A percentile compares a stretch with the other conserved stretches of the same genome.
Evolutionary conservation across 345 rosid species (phyloP).

Genomic region (Citrus hindsii): DNA sequence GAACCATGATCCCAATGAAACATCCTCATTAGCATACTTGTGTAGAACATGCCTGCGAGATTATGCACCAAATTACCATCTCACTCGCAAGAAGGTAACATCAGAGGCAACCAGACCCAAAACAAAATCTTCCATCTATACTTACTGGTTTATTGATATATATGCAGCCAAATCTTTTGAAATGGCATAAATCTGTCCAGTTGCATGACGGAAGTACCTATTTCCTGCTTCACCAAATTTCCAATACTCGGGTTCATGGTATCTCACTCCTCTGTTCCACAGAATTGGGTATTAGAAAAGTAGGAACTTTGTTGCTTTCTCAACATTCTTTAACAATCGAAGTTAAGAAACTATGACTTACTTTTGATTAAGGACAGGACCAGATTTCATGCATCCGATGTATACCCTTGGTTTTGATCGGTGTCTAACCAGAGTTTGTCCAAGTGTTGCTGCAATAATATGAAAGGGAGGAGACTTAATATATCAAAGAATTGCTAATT

Average conservation of each 20-base stretch:
- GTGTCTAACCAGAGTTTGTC: slow-evolving; percentile 85
- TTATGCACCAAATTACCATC: slow-evolving; percentile 3
- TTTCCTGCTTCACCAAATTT: slow-evolving; percentile 93
- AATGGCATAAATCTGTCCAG: slow-evolving; percentile 93
- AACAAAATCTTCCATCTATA: not conserved
- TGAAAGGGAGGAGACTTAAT: slow-evolving; percentile 9
- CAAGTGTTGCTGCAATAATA: slow-evolving; percentile 74
- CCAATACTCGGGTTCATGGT: slow-evolving; percentile 97
- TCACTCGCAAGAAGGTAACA: not conserved
- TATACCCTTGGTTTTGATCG: slow-evolving; percentile 69
- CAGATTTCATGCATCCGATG: slow-evolving; percentile 98
- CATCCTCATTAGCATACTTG: slow-evolving; percentile 96
- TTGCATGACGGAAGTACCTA: slow-evolving; percentile 95
- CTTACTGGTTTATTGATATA: slow-evolving; percentile 94
- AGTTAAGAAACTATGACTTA: slow-evolving; percentile 26
- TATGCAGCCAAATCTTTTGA: slow-evolving; percentile 93
- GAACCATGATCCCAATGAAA: slow-evolving; percentile 96
- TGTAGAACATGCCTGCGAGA: slow-evolving; percentile 82
- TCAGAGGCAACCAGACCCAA: not conserved
- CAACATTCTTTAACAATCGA: not conserved
- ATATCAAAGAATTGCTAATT: not conserved
- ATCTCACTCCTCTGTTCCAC: slow-evolving; percentile 82
- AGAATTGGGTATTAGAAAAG: slow-evolving; percentile 2
- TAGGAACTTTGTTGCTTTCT: not conserved
- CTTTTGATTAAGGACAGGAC: slow-evolving; percentile 94